Conservation (phyloP, 495 filamentous ascomycete species). For the Neurospora tetrasperma region DNA sequence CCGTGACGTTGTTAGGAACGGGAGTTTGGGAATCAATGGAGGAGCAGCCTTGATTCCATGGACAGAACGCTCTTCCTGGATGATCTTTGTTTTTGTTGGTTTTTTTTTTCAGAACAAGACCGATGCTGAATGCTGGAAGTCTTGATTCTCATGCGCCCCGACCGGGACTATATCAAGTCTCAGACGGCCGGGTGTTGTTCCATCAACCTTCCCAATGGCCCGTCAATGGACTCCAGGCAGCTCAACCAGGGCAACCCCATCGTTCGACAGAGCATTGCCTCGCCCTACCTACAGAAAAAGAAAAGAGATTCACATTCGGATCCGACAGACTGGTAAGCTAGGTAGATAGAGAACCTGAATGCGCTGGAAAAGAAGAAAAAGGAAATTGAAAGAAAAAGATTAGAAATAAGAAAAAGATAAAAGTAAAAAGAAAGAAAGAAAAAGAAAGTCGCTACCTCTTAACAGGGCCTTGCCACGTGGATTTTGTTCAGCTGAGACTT, state of each 20-base stretch:
- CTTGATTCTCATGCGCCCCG: neutral
- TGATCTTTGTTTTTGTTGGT: neutral
- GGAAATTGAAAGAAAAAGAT: neutral
- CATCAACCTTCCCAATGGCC: neutral
- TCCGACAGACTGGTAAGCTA: neutral
- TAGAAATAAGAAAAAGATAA: neutral
- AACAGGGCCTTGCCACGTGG: neutral
- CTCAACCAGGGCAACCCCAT: neutral
- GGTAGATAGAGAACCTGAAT: neutral
- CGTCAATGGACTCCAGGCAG: neutral
- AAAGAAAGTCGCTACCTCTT: neutral
- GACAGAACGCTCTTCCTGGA: neutral
- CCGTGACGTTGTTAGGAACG: neutral
- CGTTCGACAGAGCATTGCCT: neutral
- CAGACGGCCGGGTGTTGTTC: accelerated
- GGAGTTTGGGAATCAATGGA: neutral
- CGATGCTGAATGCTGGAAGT: neutral
- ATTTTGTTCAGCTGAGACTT: neutral
- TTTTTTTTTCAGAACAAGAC: neutral
- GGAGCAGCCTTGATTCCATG: neutral
- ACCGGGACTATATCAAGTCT: neutral
- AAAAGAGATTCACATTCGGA: neutral
- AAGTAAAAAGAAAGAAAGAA: neutral
- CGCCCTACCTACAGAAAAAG: neutral
- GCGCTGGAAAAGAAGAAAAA: neutral